A percentile compares a stretch with the other conserved stretches of the same genome.
phyloP scores from a whole-genome alignment of 2,329 filamentous ascomycete species.

The Hypoxylon sp. region DNA sequence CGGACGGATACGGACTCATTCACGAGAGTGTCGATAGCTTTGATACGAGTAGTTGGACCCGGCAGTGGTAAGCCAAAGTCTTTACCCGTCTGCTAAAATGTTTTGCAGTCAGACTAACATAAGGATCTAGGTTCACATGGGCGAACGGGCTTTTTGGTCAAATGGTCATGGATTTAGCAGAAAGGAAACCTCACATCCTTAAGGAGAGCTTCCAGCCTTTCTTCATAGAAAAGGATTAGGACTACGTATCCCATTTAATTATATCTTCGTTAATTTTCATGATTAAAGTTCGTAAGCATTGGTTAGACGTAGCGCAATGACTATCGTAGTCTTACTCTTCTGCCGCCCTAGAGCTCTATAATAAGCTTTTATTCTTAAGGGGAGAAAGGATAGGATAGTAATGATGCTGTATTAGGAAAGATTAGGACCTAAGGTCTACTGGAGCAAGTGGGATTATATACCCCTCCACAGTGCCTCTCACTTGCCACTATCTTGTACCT shows the following conservation, averaged over 20 bases:
- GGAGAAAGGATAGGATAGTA: too few relatives aligned
- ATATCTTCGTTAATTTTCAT: background rate
- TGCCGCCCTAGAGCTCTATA: background rate
- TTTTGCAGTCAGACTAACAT: background rate
- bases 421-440: too few relatives aligned
- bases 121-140: constrained; percentile 83
- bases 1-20: constrained; percentile 80
- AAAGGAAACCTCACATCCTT: constrained; percentile 73
- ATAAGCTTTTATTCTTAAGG: background rate
- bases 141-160: constrained; percentile 92
- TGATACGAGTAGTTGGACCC: constrained; percentile 62
- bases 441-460: too few relatives aligned
- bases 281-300: background rate
- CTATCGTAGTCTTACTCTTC: background rate
- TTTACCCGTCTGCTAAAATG: background rate
- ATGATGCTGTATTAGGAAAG: too few relatives aligned
- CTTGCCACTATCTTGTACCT: too few relatives aligned
- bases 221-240: constrained; percentile 18
- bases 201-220: constrained; percentile 57
- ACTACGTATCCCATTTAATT: background rate
- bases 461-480: too few relatives aligned
- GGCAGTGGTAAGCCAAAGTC: constrained; percentile 59
- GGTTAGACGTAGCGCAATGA: background rate
- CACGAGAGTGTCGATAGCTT: constrained; percentile 85
- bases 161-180: constrained; percentile 81